Evolutionary conservation across 2,329 filamentous ascomycete genomes (phyloP), one percentile per base, ranked within the genome.

Genomic region (Cercospora nicotianae): DNA sequence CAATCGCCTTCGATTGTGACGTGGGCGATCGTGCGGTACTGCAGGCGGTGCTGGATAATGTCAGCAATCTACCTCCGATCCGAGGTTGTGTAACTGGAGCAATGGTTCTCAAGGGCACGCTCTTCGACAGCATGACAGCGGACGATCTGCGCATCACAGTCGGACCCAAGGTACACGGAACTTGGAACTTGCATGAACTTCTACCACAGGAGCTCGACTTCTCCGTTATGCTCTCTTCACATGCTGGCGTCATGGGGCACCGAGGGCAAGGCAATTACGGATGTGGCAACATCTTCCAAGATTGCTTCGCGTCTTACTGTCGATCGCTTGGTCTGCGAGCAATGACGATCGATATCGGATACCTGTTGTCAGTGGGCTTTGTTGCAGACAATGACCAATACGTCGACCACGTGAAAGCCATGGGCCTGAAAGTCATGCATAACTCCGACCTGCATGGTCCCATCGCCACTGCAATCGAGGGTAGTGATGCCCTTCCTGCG

Each of bases 1-100:
- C 36, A 7, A 39, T 39, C 16, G 36, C 36, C 0, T 39, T 39
- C 6, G 36, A 39, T 1, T 39, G 36, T 39, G 64, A 68, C 23
- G 66, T 68, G n/a, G 61, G 60, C 9, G 57, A 65, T 9, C 45
- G 64, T 5, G 58, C 55, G 26, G 57, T 55, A 7, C 58, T 77
- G 2, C 36, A 74, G 4, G 45, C 72, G 0, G 73, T 73, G 3
- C 71, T 75, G 20, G 20, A 67, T 26, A 59, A 65, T 63, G 68
- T 69, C 31, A 39, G 60, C 39, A 9, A 66, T 73, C 67, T 77
- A 62, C 70, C 30, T 65, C 75, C 78, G 0, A 78, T 85, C 30
- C 77, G 70, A 0, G 83, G 83, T 16, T 80, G 84, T 0, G 77
- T 76, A 0, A 77, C 84, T 60, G 77, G 71, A 2, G 75, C 79